These are phyloP conservation scores for Fraxinus quadrangulata DNA, from an alignment of 257 asterid species.

Conservation along the genomic window DNA sequence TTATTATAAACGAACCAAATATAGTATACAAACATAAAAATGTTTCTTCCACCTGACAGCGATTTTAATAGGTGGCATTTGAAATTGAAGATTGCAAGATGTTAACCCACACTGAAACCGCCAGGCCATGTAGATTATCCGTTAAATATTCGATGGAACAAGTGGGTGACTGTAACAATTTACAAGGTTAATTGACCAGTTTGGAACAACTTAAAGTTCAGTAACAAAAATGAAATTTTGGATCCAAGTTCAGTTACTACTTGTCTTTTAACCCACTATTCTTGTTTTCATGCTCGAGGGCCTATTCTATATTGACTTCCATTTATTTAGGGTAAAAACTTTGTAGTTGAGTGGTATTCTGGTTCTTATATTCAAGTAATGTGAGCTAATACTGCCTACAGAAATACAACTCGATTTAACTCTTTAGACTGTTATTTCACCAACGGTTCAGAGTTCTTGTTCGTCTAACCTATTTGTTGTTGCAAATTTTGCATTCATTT, in stretches of 20 bases:
- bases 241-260: not conserved
- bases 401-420: not conserved
- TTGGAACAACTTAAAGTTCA: not conserved
- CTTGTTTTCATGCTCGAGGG: not conserved
- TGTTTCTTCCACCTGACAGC: not conserved
- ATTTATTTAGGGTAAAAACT: not conserved
- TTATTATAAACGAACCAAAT: not conserved
- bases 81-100: not conserved
- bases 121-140: not conserved
- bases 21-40: not conserved
- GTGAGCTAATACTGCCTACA: not conserved
- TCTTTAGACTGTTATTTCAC: not conserved
- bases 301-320: not conserved
- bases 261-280: not conserved
- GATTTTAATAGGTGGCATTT: not conserved
- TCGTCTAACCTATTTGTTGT: not conserved
- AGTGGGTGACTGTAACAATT: not conserved
- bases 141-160: not conserved
- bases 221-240: not conserved
- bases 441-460: not conserved
- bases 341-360: not conserved
- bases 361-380: not conserved
- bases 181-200: not conserved
- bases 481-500: constrained; percentile 4
- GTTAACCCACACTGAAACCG: not conserved